These are phyloP conservation scores for Calonectria fujianensis DNA, from an alignment of 2,329 filamentous ascomycete species.

Conservation along the genomic window DNA sequence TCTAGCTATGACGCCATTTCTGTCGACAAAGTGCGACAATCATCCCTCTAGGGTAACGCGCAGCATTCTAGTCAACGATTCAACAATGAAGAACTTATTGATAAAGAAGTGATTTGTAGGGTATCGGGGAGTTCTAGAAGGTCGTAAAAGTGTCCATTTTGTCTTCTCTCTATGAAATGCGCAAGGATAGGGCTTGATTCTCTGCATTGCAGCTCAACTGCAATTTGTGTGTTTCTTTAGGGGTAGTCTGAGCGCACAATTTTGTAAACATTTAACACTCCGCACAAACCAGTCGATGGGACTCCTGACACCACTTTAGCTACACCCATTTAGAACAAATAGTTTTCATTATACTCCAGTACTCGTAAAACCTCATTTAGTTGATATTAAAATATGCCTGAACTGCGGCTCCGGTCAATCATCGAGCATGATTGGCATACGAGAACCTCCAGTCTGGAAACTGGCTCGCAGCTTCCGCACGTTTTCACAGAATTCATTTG, in stretches of 20 bases:
- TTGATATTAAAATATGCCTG: not conserved
- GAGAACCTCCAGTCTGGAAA: not conserved
- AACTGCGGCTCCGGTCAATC: not conserved
- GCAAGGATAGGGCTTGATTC: not conserved
- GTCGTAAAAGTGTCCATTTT: not conserved
- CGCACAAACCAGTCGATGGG: not conserved
- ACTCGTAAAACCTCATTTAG: not conserved
- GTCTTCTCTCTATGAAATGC: not conserved
- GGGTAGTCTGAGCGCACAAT: not conserved
- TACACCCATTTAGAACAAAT: not conserved
- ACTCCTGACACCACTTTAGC: not conserved
- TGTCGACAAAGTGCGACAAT: not conserved
- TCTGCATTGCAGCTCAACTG: not conserved
- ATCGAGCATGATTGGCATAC: not conserved
- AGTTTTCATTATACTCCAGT: not conserved
- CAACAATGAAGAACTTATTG: not conserved
- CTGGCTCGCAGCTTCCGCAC: not conserved
- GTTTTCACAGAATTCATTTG: not conserved
- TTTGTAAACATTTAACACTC: not conserved
- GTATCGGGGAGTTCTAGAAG: not conserved
- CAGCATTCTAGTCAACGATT: not conserved
- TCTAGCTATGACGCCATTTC: not conserved
- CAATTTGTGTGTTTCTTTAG: not conserved
- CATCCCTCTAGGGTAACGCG: not conserved
- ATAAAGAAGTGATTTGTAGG: not conserved